Evolutionary conservation across 2,329 filamentous ascomycete genomes (phyloP).

Genomic region (Alternaria brassicae): DNA sequence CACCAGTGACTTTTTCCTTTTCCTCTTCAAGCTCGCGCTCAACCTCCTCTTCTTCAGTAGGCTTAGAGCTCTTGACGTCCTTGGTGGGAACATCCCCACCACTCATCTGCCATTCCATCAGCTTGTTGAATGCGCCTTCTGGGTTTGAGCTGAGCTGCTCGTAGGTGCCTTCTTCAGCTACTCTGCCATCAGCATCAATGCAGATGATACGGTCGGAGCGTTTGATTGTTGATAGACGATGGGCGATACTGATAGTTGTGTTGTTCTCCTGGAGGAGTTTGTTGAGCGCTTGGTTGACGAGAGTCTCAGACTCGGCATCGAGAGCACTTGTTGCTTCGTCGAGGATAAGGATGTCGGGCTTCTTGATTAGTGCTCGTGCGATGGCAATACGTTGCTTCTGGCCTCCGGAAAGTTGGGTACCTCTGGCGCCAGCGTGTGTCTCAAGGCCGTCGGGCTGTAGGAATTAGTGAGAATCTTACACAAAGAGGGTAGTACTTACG

Average conservation of each 20-base stretch:
- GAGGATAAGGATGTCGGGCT: slow-evolving; percentile 94
- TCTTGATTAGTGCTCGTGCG: slow-evolving; percentile 89
- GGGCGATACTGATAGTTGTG: slow-evolving; percentile 97
- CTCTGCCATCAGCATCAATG: slow-evolving; percentile 81
- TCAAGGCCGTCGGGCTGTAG: slow-evolving; percentile 84
- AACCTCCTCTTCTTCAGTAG: slow-evolving; percentile 60
- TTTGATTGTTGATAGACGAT: slow-evolving; percentile 95
- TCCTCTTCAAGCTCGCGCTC: slow-evolving; percentile 51
- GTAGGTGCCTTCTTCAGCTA: slow-evolving; percentile 91
- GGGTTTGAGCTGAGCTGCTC: slow-evolving; percentile 73
- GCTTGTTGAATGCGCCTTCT: slow-evolving; percentile 85
- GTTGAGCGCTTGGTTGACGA: slow-evolving; percentile 89
- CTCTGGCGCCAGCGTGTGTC: slow-evolving; percentile 89
- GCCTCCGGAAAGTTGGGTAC: slow-evolving; percentile 91
- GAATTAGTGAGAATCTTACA: slow-evolving; percentile 19
- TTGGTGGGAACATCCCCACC: slow-evolving; percentile 67
- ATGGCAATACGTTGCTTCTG: slow-evolving; percentile 99
- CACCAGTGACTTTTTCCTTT: slow-evolving; percentile 45
- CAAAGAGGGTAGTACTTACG: slow-evolving; percentile 53
- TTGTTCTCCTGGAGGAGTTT: slow-evolving; percentile 84
- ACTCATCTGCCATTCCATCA: slow-evolving; percentile 99
- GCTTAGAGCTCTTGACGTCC: slow-evolving; percentile 39
- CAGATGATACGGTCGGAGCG: slow-evolving; percentile 94
- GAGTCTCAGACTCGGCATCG: slow-evolving; percentile 94
- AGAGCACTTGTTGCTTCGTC: slow-evolving; percentile 95